Base-by-base conservation (phyloP, 768 basidiomycete genomes). In the Tubosaeta sp. region DNA sequence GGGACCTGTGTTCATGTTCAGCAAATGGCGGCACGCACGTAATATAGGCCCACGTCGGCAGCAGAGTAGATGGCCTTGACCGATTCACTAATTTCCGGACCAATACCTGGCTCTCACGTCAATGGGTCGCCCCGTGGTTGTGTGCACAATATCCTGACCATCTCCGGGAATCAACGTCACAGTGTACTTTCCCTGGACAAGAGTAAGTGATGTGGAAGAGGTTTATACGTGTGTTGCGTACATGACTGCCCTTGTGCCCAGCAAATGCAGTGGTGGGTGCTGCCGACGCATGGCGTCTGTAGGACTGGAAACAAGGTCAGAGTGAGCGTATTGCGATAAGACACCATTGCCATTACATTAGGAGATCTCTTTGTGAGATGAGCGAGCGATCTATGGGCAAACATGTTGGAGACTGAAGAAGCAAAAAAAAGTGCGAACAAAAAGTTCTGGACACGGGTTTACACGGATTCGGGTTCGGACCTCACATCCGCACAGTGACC, bases 151-250 rank as follows among this genome's bases (percentile, higher is more conserved):
- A 35, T 26, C 32, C 67, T 67, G 53, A 95, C 95, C 95, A 68
- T 97, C 95, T 68, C 95, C 95, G 31, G 95, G 93, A 71, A 98
- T 93, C 54, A 97, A 76, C 39, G 97, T 97, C 51, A 97, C 95
- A 32, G 86, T 85, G 74, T 95, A 97, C 78, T 95, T 97, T 53
- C 95, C 95, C 95, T 97, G 59, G 5, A 48, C 33, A 7, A 58
- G 11, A 26, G 54, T 49, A 25, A 56, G 35, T 9, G 19, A 56
- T 42, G 47, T 22, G 37, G 2, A 10, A 19, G n/a, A 52, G 13
- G 14, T 22, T 26, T 27, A 22, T 48, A 22, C 22, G 41, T 12
- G 34, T 25, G 46, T 29, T 53, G 72, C 90, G 70, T 66, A 95
- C 94, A 71, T 88, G 86, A 67, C 81, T 76, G 62, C 83, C 85